Base-by-base conservation (phyloP, 768 basidiomycete genomes). In the Panellus pusillus region DNA sequence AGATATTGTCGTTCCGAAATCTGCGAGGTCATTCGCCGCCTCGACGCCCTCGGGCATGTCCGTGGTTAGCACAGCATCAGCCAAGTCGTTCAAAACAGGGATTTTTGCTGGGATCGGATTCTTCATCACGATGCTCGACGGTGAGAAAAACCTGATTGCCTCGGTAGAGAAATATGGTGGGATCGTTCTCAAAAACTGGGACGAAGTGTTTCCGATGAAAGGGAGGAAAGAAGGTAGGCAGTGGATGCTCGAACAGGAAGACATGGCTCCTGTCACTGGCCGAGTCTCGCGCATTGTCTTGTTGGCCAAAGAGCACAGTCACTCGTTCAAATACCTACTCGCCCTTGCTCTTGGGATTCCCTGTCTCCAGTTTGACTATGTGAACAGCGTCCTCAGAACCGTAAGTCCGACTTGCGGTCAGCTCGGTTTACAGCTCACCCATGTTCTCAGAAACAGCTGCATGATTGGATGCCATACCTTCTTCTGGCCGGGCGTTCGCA, bases 291-390 rank as follows among this genome's bases (percentile, higher is more conserved):
- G 80, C 13, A 74, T 87, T 19, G 89, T 90, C 68, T 73, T 91
- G 37, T 56, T 91, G 14, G 81, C 89, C 0, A 84, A 90, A 57
- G 79, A 83, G 13, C 66, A 77, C 9, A 82, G 77, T 59, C 80
- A 82, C 52, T 93, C 90, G 60, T 81, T 87, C 9, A 95, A 94
- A 68, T 93, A 81, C 63, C 73, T 96, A 48, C 77, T 86, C 3
- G 89, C 92, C 6, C 78, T 98, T 31, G 92, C 90, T 0, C 73
- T 93, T 37, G 93, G 93, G 11, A 84, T 97, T 47, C 94, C 94
- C 4, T 93, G 91, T 60, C 63, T 97, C 20, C 79, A 77, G 1
- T 66, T 76, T 6, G 70, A 75, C 11, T 93, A 85, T 81, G 65
- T 87, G 28, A 57, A 72, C 31, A 68, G 74, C 20, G 73, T 71